Evolutionary conservation across 1,139 yeast genomes (phyloP), one percentile per base, ranked within the genome.

Genomic region (Geotrichum histeridarum): DNA sequence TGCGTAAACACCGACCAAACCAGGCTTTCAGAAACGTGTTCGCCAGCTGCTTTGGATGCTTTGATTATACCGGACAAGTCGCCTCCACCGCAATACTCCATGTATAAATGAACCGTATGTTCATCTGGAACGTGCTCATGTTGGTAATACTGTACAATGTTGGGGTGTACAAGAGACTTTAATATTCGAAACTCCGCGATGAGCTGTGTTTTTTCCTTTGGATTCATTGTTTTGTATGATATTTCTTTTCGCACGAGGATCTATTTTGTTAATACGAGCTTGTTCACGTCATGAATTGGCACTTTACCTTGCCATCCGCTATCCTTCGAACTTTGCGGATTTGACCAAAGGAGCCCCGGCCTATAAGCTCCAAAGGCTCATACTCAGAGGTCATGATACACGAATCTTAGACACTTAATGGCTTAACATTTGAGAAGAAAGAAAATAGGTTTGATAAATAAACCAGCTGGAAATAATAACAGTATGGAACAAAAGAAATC

Each of bases 31-130:
- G 96, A 96, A 1, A 90, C 84, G 51, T 78, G 77, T 58, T 84
- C 65, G 42, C 64, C 76, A 45, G 81, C 79, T 54, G 78, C 80
- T 58, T 82, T 84, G 69, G 86, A 86, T 53, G 79, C 80, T 43
- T 83, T 75, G 44, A 93, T 88, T 53, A 89, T 75, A 55, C 82
- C 82, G 0, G 94, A 86, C 57, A 93, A 71, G 67, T 93, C 99
- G 1, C 99, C 99, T 3, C 96, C 95, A 53, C 91, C 95, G 67
- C 99, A 93, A 68, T 86, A 93, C 66, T 93, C 99, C 98, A 93
- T 93, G 70, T 93, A 93, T 30, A 93, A 78, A 65, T 89, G 91
- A 17, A 93, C 83, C 60, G 81, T 77, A 62, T 87, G 90, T 48
- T 77, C 76, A 27, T 82, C 84, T 4, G 83, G 78, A 35, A 86